phyloP scores from a whole-genome alignment of 2,329 filamentous ascomycete species.

The Colletotrichum aenigma region DNA sequence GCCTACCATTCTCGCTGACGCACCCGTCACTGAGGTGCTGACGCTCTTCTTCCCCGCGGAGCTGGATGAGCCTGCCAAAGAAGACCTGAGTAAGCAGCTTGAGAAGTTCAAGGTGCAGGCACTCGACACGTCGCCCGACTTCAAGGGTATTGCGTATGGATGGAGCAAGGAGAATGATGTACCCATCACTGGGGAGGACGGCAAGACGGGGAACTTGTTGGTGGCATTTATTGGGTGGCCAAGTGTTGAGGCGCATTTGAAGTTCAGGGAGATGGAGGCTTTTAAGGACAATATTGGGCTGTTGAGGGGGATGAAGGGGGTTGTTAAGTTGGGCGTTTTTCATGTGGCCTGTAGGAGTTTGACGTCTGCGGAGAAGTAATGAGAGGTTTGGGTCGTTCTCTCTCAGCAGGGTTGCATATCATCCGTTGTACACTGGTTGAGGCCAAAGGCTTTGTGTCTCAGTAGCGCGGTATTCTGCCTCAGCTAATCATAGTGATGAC shows the following conservation, averaged over 20 bases:
- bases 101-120: constrained; percentile 16
- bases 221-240: constrained; percentile 39
- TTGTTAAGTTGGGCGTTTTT: background rate
- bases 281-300: constrained; percentile 37
- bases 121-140: background rate
- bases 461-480: no score
- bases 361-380: rapidly evolving
- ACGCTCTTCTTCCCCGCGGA: constrained; percentile 15
- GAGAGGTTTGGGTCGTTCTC: background rate
- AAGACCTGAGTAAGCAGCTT: background rate
- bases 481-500: no score
- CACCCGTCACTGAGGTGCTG: constrained; percentile 13
- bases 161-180: constrained; percentile 37
- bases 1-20: background rate
- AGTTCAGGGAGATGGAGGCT: constrained; percentile 34
- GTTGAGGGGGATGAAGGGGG: constrained; percentile 12
- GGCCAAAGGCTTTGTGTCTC: no score
- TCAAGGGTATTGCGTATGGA: constrained; percentile 15
- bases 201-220: constrained; percentile 28
- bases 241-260: constrained; percentile 38
- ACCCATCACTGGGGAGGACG: constrained; percentile 29
- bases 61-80: background rate
- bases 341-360: background rate
- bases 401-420: no score
- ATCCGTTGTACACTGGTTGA: no score